phyloP scores from a whole-genome alignment of 495 filamentous ascomycete genomes.

The Cercophora sp. region DNA sequence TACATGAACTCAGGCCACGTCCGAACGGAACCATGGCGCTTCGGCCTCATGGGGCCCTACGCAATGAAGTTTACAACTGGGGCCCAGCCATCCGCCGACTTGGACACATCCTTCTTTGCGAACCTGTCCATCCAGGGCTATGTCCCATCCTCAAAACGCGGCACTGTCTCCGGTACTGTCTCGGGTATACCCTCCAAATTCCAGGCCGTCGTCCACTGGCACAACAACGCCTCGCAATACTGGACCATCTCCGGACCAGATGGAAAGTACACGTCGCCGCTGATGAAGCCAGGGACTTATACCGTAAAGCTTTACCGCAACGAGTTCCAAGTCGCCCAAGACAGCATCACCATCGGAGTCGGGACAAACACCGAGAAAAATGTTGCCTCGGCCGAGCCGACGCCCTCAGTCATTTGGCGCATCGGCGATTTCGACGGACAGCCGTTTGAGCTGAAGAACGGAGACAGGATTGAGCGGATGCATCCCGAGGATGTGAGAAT shows the following conservation, averaged over 20 bases:
- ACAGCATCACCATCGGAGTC: slow-evolving; percentile 44
- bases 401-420: slow-evolving; percentile 49
- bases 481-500: slow-evolving; percentile 57
- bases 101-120: slow-evolving; percentile 54
- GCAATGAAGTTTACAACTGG: slow-evolving; percentile 54
- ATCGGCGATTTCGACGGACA: slow-evolving; percentile 56
- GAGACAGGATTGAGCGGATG: slow-evolving; percentile 56
- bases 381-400: slow-evolving; percentile 45
- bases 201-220: slow-evolving; percentile 59
- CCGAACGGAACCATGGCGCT: slow-evolving; percentile 53
- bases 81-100: slow-evolving; percentile 37
- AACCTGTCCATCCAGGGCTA: slow-evolving; percentile 51
- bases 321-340: slow-evolving; percentile 48
- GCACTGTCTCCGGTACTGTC: slow-evolving; percentile 51
- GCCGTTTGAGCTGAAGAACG: slow-evolving; percentile 56
- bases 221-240: slow-evolving; percentile 57
- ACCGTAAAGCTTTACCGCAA: slow-evolving; percentile 58
- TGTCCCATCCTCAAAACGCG: slow-evolving; percentile 43
- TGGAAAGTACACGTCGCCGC: slow-evolving; percentile 53
- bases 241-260: slow-evolving; percentile 50
- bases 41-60: slow-evolving; percentile 59
- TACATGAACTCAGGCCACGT: slow-evolving; percentile 62
- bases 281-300: slow-evolving; percentile 63
- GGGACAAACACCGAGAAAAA: slow-evolving; percentile 43
- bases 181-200: slow-evolving; percentile 42